These are phyloP conservation scores for Nannizziopsis barbatae DNA, from an alignment of 2,329 filamentous ascomycete species.

Conservation along the genomic window DNA sequence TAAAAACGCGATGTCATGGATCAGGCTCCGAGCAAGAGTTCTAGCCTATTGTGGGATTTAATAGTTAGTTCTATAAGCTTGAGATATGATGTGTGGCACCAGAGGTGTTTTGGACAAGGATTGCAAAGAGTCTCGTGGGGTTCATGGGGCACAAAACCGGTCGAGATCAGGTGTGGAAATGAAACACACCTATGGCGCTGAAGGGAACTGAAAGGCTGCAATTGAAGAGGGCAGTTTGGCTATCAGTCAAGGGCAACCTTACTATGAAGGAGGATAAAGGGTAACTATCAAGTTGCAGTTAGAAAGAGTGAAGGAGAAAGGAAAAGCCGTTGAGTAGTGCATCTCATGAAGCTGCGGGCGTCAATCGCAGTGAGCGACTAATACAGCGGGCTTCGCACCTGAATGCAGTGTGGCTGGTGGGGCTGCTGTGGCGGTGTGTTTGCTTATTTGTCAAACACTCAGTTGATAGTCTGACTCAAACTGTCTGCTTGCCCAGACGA, in stretches of 20 bases:
- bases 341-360: conserved; percentile 6
- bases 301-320: neutral
- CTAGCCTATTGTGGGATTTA: neutral
- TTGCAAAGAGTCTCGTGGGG: conserved; percentile 12
- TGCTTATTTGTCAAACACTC: conserved; percentile 4
- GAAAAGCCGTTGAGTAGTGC: neutral
- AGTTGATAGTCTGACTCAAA: conserved; percentile 6
- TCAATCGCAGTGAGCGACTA: neutral
- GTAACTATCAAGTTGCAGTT: conserved; percentile 2
- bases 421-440: conserved; percentile 10
- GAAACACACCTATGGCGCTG: conserved; percentile 3
- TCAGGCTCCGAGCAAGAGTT: neutral
- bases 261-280: neutral
- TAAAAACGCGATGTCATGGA: conserved; percentile 10
- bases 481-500: too few relatives aligned
- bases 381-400: neutral
- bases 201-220: neutral
- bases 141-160: conserved; percentile 8
- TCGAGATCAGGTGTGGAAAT: neutral
- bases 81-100: conserved; percentile 2
- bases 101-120: conserved; percentile 8
- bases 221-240: neutral
- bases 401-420: conserved; percentile 9
- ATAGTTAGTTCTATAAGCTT: conserved; percentile 10
- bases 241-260: neutral